Evolutionary conservation across 1,284 basidiomycete genomes (phyloP), one percentile per base, ranked within the genome.

Genomic region (Dichomitus squalens): DNA sequence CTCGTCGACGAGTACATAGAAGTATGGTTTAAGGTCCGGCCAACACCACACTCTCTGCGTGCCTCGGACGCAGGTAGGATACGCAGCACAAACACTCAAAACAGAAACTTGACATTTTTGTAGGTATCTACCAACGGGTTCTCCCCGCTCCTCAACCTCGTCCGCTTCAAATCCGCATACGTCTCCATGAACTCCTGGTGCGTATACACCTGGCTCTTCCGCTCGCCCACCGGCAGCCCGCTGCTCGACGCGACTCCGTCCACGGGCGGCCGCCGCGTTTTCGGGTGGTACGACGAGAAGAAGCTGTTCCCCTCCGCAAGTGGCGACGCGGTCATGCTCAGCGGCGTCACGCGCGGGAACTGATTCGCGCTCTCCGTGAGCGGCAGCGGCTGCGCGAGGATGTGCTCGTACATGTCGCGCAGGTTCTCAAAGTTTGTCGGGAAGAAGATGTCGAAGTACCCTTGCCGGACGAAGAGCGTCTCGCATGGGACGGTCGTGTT

Each of bases 381-480:
- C 23, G 62, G 61, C 16, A 65, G 61, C 27, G 86, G 86, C 63
- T 84, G 80, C 46, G 86, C 81, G 63, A 96, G 85, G 61, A 90
- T 82, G 64, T 87, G 80, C 69, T 93, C 89, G 74, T 97, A 97
- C 82, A 95, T 90, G 70, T 95, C n/a, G 34, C 18, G 80, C 25
- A 99, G 79, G 20, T 84, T 82, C 51, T 86, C 84, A 66, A 99
- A 99, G 70, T 96, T 79, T 7, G 96, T 99, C 1, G 97, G 97
- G 79, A 99, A 99, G 80, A 99, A 95, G 63, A 99, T 99, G 75
- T 99, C 97, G 73, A 99, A 99, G 76, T 88, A 96, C 11, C 97
- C 97, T 70, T 93, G 97, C 64, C 90, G 88, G 56, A 99, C 97
- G 64, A 96, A 84, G 60, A 98, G 85, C 16, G 93, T 98, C 58